Conservation (phyloP, 805 yeast genomes). For the Starmerella bacillaris region DNA sequence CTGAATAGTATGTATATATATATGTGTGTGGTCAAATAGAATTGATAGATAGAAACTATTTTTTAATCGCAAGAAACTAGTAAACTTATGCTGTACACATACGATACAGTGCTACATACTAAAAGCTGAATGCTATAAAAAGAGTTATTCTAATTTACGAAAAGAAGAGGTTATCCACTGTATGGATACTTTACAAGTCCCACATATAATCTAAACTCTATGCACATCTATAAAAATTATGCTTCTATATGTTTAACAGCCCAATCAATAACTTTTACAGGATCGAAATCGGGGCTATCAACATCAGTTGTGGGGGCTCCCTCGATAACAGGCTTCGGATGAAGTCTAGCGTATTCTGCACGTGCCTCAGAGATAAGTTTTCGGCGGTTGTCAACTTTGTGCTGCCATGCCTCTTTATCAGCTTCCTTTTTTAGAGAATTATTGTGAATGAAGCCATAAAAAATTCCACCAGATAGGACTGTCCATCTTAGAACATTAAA, state of each 20-base stretch:
- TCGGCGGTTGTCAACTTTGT: slow-evolving; percentile 44
- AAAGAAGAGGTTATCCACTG: too few species aligned
- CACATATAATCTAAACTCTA: too few species aligned
- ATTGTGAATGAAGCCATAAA: slow-evolving; percentile 79
- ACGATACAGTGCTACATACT: too few species aligned
- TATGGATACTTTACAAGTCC: too few species aligned
- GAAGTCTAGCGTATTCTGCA: slow-evolving; percentile 61
- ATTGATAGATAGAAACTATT: too few species aligned
- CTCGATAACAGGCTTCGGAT: slow-evolving; percentile 28
- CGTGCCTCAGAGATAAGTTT: slow-evolving; percentile 76
- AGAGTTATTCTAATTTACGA: too few species aligned
- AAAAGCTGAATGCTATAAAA: too few species aligned
- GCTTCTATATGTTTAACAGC: slow-evolving; percentile 12
- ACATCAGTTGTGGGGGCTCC: slow-evolving; percentile 37
- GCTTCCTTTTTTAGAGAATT: slow-evolving; percentile 45
- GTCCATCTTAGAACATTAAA: slow-evolving; percentile 58
- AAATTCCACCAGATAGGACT: slow-evolving; percentile 71
- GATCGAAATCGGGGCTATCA: slow-evolving; percentile 81
- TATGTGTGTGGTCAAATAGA: too few species aligned
- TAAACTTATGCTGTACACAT: too few species aligned
- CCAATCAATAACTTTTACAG: slow-evolving; percentile 30
- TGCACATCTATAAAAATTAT: too few species aligned
- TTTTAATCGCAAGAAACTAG: too few species aligned
- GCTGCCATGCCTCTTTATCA: slow-evolving; percentile 36
- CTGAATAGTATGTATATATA: too few species aligned